Base-by-base conservation (phyloP, 1,284 basidiomycete genomes). In the Ceratobasidium sp. region DNA sequence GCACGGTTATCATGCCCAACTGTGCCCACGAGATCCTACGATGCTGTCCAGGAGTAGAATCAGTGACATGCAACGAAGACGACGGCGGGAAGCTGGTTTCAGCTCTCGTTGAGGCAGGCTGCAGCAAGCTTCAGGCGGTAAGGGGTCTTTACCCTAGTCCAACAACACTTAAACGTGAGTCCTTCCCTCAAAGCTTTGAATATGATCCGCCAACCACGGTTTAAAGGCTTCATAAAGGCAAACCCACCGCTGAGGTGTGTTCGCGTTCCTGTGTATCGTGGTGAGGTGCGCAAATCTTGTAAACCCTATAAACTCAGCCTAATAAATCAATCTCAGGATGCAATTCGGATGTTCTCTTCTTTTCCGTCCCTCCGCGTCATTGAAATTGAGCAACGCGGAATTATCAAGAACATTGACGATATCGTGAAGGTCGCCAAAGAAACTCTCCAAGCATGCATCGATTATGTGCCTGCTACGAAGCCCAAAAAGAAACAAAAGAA, bases 21-120 rank as follows among this genome's bases (percentile, higher is more conserved):
- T 57, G 62, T 33, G 73, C 61, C 15, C 50, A 75, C 23, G 50
- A 54, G 23, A 57, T 75, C 38, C n/a, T 75, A 15, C 73, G 52
- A 54, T 66, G 73, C 42, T 75, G 73, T 50, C 50, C 73, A 6
- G 28, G 9, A 38, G 40, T 75, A 5, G 46, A 33, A 20, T 62
- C 48, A 3, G 26, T 75, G 17, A 57, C 62, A 5, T 75, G 73
- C 23, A 75, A 66, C 15, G 50, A 56, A 44, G 73, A 26, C 26
- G 61, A 65, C 56, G 73, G 73, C 4, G 52, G 62, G 3, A 52
- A 64, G 57, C 28, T 75, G 12, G 13, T 75, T 26, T 50, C 33
- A 23, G 73, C 62, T 3, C 17, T 66, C 20, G 10, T 26, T 13
- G 33, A 44, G 15, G 52, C 33, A 4, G 73, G 73, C 40, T 75